Evolutionary conservation across 75 land plant genomes (phyloP), one percentile per base, ranked within the genome.

Genomic region (Isoetes taiwanensis): DNA sequence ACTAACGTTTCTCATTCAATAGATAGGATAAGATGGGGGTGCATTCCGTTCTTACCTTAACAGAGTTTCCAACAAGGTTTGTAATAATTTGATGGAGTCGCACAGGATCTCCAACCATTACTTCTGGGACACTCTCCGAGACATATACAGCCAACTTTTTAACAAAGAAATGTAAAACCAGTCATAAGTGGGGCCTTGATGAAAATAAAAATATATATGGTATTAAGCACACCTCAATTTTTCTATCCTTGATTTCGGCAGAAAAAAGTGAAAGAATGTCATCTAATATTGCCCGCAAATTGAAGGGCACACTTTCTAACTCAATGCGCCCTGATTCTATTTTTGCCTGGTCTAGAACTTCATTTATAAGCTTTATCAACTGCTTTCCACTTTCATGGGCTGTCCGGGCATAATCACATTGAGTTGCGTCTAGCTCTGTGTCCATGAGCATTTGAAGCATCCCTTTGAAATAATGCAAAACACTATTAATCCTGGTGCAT

Each of bases 381-480:
- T 74, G 76, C 54, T 79, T 78, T 32, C 97, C 98, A 78, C 96
- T 88, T 9, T 64, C 90, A 46, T 79, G 98, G 25, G 98, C 98
- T 57, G 85, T 78, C 55, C 64, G 60, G 4, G 75, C 95, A 66
- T 73, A 93, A 67, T 93, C 98, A 56, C 69, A 78, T 61, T 93
- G 98, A 24, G 78, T 82, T 42, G 67, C 59, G 59, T 82, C 95
- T 4, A 93, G 56, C 34, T 79, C 74, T 27, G 98, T 93, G 56
- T 84, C 98, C 83, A 88, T 81, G 26, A 93, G 83, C 80, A 93
- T 74, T 32, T 81, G 74, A 52, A 90, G 66, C 97, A 91, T 91
- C 17, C 97, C 97, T 90, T 76, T 28, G 40, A 43, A 14, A 8
- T 3, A 8, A 61, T 27, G n/a, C n/a, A n/a, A n/a, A n/a, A n/a